Percentiles rank a stretch among this genome's conserved stretches.
phyloP scores from a whole-genome alignment of 2,329 filamentous ascomycete genomes.

The Colletotrichum sp. region DNA sequence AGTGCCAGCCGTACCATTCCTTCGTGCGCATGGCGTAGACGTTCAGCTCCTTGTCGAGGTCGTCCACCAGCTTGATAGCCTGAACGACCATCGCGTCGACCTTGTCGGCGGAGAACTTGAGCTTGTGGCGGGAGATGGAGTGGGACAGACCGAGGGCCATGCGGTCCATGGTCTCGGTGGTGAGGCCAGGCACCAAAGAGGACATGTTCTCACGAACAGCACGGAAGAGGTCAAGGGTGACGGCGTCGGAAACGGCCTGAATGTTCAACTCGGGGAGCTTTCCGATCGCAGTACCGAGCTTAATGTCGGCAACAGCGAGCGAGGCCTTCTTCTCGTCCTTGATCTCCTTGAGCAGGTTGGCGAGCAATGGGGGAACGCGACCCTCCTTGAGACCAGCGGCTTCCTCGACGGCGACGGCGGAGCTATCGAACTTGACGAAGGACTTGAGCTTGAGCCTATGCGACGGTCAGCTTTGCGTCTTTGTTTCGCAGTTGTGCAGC shows the following conservation, averaged over 20 bases:
- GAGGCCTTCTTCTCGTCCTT: conserved; percentile 98
- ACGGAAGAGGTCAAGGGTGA: conserved; percentile 88
- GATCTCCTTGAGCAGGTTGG: conserved; percentile 82
- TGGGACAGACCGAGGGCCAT: conserved; percentile 97
- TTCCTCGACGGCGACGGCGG: conserved; percentile 88
- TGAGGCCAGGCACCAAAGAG: conserved; percentile 87
- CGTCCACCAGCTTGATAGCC: conserved; percentile 90
- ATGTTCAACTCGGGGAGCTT: conserved; percentile 89
- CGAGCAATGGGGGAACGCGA: conserved; percentile 89
- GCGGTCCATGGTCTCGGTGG: conserved; percentile 85
- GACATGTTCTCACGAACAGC: conserved; percentile 91
- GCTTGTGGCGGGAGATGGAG: conserved; percentile 94
- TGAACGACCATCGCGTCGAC: conserved; percentile 99
- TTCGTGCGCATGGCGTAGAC: conserved; percentile 99
- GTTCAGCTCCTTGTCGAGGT: conserved; percentile 98
- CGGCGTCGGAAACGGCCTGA: conserved; percentile 78
- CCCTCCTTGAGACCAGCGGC: conserved; percentile 82
- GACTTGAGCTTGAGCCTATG: conserved; percentile 90
- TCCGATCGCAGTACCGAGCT: conserved; percentile 89
- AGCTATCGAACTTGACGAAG: conserved; percentile 97
- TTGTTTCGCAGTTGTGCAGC: not conserved
- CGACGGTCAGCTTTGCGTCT: conserved; percentile 13
- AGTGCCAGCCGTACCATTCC: conserved; percentile 99
- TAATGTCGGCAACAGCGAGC: conserved; percentile 90
- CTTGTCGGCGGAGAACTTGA: conserved; percentile 98